phyloP scores from a whole-genome alignment of 805 yeast genomes.

The Ogataea saltuana region DNA sequence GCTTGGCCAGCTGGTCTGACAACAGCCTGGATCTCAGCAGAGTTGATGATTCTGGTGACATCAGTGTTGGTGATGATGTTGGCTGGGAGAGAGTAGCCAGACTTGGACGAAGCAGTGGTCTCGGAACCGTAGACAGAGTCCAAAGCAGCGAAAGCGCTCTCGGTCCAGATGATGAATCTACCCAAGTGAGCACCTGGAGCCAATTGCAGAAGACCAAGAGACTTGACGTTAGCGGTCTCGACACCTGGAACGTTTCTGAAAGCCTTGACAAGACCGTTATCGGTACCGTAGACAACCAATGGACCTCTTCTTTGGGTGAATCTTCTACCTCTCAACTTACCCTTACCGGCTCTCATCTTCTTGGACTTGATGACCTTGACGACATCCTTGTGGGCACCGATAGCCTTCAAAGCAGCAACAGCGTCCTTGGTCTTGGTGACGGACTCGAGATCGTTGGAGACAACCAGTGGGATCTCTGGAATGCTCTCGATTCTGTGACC shows the following conservation, averaged over 20 bases:
- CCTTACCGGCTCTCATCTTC: constrained; percentile 99
- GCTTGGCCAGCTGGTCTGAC: constrained; percentile 96
- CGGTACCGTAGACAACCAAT: constrained; percentile 95
- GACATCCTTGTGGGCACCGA: constrained; percentile 98
- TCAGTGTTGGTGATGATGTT: constrained; percentile 96
- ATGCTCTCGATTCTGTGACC: constrained; percentile 99
- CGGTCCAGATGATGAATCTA: constrained; percentile 99
- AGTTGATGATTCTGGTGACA: constrained; percentile 95
- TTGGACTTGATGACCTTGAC: constrained; percentile 97
- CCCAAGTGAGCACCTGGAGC: constrained; percentile 99
- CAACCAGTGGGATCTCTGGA: constrained; percentile 98
- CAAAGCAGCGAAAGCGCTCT: constrained; percentile 93
- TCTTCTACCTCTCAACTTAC: constrained; percentile 99
- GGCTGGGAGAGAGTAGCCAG: constrained; percentile 89
- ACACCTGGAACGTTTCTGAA: constrained; percentile 99
- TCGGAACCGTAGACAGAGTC: constrained; percentile 98
- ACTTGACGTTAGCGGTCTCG: constrained; percentile 89
- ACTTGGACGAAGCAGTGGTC: constrained; percentile 77
- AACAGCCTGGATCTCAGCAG: constrained; percentile 97
- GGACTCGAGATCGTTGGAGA: constrained; percentile 88
- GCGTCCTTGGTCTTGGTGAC: constrained; percentile 98
- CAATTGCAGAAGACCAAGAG: constrained; percentile 94
- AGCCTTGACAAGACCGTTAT: constrained; percentile 97
- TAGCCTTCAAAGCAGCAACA: constrained; percentile 94
- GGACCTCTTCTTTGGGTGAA: constrained; percentile 99